Evolutionary conservation across 2,329 filamentous ascomycete genomes (phyloP).

Genomic region (Botryosphaeria dothidea): DNA sequence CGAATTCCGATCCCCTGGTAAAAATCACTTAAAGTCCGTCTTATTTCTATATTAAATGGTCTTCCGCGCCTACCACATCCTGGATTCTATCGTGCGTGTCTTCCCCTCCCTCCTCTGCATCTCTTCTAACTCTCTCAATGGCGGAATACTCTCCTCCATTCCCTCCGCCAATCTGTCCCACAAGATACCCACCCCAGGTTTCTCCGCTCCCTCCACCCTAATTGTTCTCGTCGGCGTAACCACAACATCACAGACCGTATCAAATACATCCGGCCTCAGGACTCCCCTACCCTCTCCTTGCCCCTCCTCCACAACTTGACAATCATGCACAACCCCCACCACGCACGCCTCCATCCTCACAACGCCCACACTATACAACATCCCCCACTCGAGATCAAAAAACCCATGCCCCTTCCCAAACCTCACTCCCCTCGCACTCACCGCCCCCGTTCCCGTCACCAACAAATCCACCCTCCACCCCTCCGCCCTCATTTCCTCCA

Average conservation of each 20-base stretch:
- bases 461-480: constrained; percentile 36
- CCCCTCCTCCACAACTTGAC: constrained; percentile 42
- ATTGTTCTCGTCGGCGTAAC: constrained; percentile 38
- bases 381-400: constrained; percentile 48
- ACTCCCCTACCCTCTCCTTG: no score
- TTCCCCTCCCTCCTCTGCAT: constrained; percentile 32
- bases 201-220: constrained; percentile 30
- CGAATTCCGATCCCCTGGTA: no score
- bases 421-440: constrained; percentile 40
- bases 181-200: constrained; percentile 40
- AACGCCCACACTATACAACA: constrained; percentile 38
- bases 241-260: constrained; percentile 46
- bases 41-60: no score
- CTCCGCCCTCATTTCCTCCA: constrained; percentile 37
- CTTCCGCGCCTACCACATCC: constrained; percentile 10
- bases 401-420: constrained; percentile 45
- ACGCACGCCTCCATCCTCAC: constrained; percentile 31
- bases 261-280: constrained; percentile 35
- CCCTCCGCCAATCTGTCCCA: constrained; percentile 39
- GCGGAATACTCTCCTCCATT: constrained; percentile 41
- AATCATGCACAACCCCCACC: constrained; percentile 43
- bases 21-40: no score
- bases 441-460: constrained; percentile 43
- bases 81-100: constrained; percentile 33
- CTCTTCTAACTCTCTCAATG: constrained; percentile 37